phyloP scores from a whole-genome alignment of 257 asterid genomes.

The Coffea canephora region DNA sequence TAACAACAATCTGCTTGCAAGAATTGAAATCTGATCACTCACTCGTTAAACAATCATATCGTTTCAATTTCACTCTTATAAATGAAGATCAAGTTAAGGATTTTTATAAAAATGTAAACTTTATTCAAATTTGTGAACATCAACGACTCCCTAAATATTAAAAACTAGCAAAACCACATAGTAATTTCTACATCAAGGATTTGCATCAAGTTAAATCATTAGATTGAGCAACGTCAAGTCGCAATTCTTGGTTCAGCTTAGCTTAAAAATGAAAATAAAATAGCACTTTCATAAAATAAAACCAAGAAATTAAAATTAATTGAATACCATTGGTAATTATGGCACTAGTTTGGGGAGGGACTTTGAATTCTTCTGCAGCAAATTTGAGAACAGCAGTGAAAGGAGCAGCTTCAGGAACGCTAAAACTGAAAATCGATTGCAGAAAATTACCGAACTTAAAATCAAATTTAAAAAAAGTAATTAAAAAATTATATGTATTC shows the following conservation, averaged over 20 bases:
- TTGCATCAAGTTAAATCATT: too few species aligned
- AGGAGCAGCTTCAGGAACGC: slow-evolving; percentile 98
- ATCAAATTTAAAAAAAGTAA: background rate
- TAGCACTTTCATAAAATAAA: too few species aligned
- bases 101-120: too few species aligned
- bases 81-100: too few species aligned
- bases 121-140: too few species aligned
- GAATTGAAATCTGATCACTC: too few species aligned
- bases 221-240: background rate
- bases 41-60: too few species aligned
- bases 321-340: slow-evolving; percentile 80
- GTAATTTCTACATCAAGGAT: too few species aligned
- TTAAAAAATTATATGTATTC: background rate
- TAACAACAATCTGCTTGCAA: too few species aligned
- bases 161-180: too few species aligned
- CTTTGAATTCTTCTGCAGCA: slow-evolving; percentile 98
- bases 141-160: too few species aligned
- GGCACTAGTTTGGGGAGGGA: slow-evolving; percentile 96
- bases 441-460: background rate
- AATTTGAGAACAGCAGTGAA: slow-evolving; percentile 95
- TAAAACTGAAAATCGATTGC: slow-evolving; percentile 49
- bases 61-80: too few species aligned
- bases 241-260: background rate
- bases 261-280: background rate
- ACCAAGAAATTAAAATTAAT: background rate